phyloP scores from a whole-genome alignment of 2,329 filamentous ascomycete genomes.

The Epichloe bromicola region DNA sequence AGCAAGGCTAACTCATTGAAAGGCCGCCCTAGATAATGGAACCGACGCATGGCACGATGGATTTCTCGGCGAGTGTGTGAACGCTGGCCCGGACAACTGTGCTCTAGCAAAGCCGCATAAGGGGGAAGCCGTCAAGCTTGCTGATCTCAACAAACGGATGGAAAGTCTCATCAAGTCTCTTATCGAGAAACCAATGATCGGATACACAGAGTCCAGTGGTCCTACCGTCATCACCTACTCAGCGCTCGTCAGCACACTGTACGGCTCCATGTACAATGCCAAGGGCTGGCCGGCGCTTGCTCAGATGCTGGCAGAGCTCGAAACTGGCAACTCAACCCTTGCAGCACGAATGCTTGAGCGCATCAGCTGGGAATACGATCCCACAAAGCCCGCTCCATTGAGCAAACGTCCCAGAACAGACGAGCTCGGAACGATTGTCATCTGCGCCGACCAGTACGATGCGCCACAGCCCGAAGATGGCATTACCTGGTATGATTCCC shows the following conservation, averaged over 20 bases:
- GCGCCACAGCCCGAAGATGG: conserved; percentile 24
- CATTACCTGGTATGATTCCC: conserved; percentile 30
- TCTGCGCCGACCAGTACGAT: conserved; percentile 34
- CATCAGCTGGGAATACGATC: conserved; percentile 28
- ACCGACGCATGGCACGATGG: conserved; percentile 37
- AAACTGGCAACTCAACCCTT: conserved; percentile 30
- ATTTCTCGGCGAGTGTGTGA: conserved; percentile 36
- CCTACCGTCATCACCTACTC: conserved; percentile 35
- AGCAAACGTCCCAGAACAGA: conserved; percentile 19
- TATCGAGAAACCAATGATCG: conserved; percentile 23
- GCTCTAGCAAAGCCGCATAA: conserved; percentile 25
- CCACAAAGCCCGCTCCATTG: conserved; percentile 18
- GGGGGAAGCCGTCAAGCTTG: conserved; percentile 18
- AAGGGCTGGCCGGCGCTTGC: conserved; percentile 28
- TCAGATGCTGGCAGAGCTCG: conserved; percentile 29
- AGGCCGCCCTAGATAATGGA: conserved; percentile 32
- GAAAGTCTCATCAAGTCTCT: conserved; percentile 23
- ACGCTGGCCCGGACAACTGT: conserved; percentile 32
- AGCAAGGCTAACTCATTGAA: not conserved
- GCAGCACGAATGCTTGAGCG: conserved; percentile 26
- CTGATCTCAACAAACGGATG: conserved; percentile 27
- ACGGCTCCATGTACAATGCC: conserved; percentile 30
- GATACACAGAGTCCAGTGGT: conserved; percentile 25
- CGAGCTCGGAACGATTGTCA: conserved; percentile 28
- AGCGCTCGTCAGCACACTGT: conserved; percentile 25